Base-by-base conservation (phyloP, 2,329 filamentous ascomycete species). In the Pseudogymnoascus sp. region DNA sequence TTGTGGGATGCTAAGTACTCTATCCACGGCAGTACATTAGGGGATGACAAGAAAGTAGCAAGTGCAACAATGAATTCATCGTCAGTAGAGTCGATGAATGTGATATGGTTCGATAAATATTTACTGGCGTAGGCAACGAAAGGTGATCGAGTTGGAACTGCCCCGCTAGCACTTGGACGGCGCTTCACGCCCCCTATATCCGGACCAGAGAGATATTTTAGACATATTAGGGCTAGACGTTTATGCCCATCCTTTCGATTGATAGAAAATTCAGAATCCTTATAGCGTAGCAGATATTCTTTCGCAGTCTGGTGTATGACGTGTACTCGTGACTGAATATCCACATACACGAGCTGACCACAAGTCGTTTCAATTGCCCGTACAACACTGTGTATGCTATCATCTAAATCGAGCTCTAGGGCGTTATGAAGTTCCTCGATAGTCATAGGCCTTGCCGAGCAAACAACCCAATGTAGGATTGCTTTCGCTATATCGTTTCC, bases 381-480 rank as follows among this genome's bases (percentile, higher is more conserved):
- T 43, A 70, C 66, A 14, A 75, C 62, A 5, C 67, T 67, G 12
- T 63, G 68, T 42, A 75, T 69, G 5, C 67, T 70, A 43, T 74
- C 71, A 1, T 72, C 65, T 34, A 76, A 66, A 34, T 77, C 74
- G 12, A 75, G 38, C 14, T 66, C 71, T n/a, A 78, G 66, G 25
- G 74, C 75, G 28, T 68, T 67, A 5, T 72, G 59, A 6, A 79
- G 69, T 65, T 79, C 77, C 6, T 65, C 63, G 0, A 70, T 68
- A 1, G 71, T 72, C 49, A 79, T 64, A 0, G 76, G 75, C 36
- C 73, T 68, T 23, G 69, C 61, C 2, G 73, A 69, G 62, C 73
- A 76, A n/a, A 68, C 65, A 21, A 70, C 68, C 76, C 76, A 79
- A 8, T 65, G 69, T 1, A 79, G 72, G 11, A 78, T 72, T 9